Conservation (phyloP, 1,284 basidiomycete species). For the Exobasidium cylindrosporum region DNA sequence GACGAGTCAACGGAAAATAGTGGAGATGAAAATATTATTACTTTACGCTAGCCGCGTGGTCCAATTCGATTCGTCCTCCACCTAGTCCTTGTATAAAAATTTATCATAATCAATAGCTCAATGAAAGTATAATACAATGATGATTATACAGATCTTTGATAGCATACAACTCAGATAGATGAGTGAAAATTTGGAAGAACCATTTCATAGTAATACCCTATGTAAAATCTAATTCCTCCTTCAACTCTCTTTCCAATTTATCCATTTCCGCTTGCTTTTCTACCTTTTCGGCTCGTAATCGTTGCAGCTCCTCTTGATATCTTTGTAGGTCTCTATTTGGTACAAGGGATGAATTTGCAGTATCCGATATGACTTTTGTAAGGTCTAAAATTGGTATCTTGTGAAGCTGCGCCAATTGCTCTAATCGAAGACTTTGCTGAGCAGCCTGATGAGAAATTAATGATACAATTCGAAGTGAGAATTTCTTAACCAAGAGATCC, state of each 20-base stretch:
- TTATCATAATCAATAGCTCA: too few relatives aligned
- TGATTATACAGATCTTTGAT: too few relatives aligned
- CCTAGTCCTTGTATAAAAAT: too few relatives aligned
- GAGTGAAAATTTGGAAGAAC: too few relatives aligned
- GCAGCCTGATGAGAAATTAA: neutral
- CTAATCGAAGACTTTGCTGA: conserved; percentile 4
- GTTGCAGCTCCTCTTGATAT: neutral
- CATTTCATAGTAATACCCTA: too few relatives aligned
- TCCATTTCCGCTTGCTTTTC: neutral
- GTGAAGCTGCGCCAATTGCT: conserved; percentile 5
- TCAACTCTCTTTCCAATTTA: neutral
- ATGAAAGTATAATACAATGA: too few relatives aligned
- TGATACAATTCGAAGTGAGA: neutral
- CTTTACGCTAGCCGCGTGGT: too few relatives aligned
- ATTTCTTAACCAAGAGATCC: neutral
- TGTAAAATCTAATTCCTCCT: too few relatives aligned
- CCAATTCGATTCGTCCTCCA: too few relatives aligned
- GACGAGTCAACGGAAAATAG: too few relatives aligned
- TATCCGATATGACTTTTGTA: neutral
- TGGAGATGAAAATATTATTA: too few relatives aligned
- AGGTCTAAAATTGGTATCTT: neutral
- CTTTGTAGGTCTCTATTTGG: neutral
- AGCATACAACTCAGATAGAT: too few relatives aligned
- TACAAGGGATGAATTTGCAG: neutral
- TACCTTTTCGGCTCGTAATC: neutral